Evolutionary conservation across 768 basidiomycete species (phyloP).

Genomic region (Clavulina sp.): DNA sequence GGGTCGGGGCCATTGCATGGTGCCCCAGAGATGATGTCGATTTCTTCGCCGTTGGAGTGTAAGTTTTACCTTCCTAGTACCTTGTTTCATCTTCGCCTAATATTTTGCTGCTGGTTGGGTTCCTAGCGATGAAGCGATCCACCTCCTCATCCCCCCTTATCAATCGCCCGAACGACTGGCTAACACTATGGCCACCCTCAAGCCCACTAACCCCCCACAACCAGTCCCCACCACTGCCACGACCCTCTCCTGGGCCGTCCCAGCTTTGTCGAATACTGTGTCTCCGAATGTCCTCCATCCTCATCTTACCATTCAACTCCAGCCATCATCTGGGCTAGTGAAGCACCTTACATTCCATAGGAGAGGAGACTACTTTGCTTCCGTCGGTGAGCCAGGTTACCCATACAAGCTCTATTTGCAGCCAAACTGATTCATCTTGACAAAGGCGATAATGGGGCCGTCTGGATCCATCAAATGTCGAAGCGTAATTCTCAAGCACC

Average conservation of each 20-base stretch:
- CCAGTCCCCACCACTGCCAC: conserved; percentile 33
- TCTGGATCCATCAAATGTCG: conserved; percentile 92
- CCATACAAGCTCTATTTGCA: conserved; percentile 3
- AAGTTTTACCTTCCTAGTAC: conserved; percentile 21
- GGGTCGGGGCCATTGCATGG: conserved; percentile 81
- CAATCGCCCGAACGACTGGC: conserved; percentile 38
- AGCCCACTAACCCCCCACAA: conserved; percentile 47
- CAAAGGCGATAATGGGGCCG: conserved; percentile 52
- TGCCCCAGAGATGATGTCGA: conserved; percentile 71
- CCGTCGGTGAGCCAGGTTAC: conserved; percentile 55
- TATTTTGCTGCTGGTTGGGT: background rate
- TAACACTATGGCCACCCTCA: conserved; percentile 43
- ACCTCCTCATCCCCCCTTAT: conserved; percentile 69
- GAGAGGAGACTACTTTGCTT: conserved; percentile 87
- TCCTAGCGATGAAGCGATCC: conserved; percentile 58
- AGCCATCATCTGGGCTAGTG: conserved; percentile 46
- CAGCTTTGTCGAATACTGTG: conserved; percentile 19
- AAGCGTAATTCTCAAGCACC: conserved; percentile 93
- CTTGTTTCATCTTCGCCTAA: background rate
- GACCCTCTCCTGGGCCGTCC: conserved; percentile 46
- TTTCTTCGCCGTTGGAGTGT: conserved; percentile 69
- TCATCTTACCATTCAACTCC: conserved; percentile 43
- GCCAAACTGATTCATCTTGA: conserved; percentile 4
- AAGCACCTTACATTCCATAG: conserved; percentile 85
- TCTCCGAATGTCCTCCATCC: conserved; percentile 32